Base-by-base conservation (phyloP, 2,329 filamentous ascomycete genomes). In the Alternaria incomplexa region DNA sequence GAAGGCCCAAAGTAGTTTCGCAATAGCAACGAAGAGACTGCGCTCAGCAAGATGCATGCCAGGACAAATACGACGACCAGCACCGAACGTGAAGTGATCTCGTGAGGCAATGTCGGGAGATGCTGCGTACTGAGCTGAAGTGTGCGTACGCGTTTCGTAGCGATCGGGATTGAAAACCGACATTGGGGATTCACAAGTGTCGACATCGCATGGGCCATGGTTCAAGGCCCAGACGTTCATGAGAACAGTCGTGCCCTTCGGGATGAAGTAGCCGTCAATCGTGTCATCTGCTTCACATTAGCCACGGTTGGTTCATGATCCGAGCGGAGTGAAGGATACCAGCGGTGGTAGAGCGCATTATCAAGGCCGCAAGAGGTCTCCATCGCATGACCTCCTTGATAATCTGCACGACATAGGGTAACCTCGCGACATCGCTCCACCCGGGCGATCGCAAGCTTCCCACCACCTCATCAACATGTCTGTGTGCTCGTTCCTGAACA, bases 1-100 rank as follows among this genome's bases (percentile, higher is more conserved):
- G 56, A 88, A 88, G 0, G 81, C 86, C 87, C 87, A 89, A 0
- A 89, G 69, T 22, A 81, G 25, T 47, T 75, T 74, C 17, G 73
- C 70, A 28, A 79, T 63, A 8, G 75, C 76, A 22, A 77, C 68
- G 65, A 76, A 82, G 45, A 88, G 77, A 0, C 82, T 86, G 0
- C 85, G 82, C 45, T 85, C 82, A 0, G 84, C 85, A 1, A 88
- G 80, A 55, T 88, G 85, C 65, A 85, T 82, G 0, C 85, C 85
- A 2, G 81, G 80, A 63, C 85, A 86, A 28, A 83, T 79, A 7
- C 85, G 78, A 7, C 85, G 77, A 0, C 85, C 85, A 9, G 80
- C 81, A 0, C 84, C 84, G 65, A 85, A 86, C 1, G 75, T 75
- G 68, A 83, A 86, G 54, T 85, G 84, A 64, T 83, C 81, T 40